Percentiles rank a stretch among this genome's conserved stretches.
Evolutionary conservation across 78 protist species (phyloP).

Genomic region (Thecamonas trahens): DNA sequence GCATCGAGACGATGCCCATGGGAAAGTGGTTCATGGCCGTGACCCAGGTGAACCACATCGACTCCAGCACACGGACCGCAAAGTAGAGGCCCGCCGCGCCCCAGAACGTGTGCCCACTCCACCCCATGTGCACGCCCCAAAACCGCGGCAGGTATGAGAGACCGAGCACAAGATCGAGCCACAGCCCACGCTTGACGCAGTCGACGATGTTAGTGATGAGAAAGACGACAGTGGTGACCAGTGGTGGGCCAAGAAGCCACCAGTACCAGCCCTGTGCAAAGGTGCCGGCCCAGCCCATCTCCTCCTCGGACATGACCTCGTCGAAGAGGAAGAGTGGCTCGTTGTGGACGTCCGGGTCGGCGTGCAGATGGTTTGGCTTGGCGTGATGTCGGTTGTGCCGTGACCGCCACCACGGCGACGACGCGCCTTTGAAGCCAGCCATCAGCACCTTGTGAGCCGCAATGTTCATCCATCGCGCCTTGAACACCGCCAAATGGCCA

Average conservation of each 20-base stretch:
- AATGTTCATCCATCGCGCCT: not conserved
- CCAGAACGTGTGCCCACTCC: too few relatives aligned
- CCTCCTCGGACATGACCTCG: not conserved
- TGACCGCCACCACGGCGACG: not conserved
- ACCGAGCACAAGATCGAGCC: too few relatives aligned
- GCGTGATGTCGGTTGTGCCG: not conserved
- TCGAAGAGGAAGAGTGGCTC: not conserved
- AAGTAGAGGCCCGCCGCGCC: too few relatives aligned
- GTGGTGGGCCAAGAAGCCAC: not conserved
- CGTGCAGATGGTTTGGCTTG: not conserved
- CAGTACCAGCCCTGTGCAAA: not conserved
- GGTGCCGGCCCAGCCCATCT: too few relatives aligned
- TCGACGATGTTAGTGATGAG: too few relatives aligned
- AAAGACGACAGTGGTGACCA: not conserved
- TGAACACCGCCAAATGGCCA: not conserved
- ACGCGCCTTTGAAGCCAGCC: not conserved
- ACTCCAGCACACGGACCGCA: not conserved
- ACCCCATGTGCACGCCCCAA: too few relatives aligned
- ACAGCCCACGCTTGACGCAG: too few relatives aligned
- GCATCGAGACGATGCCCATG: not conserved
- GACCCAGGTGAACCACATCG: not conserved
- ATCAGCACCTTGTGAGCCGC: not conserved
- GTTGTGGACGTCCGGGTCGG: not conserved
- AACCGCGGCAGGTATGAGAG: too few relatives aligned
- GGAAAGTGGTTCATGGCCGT: not conserved